Percentiles rank a stretch among this genome's conserved stretches.
Conservation (phyloP, 345 rosid genomes). For the Garcia nutans region DNA sequence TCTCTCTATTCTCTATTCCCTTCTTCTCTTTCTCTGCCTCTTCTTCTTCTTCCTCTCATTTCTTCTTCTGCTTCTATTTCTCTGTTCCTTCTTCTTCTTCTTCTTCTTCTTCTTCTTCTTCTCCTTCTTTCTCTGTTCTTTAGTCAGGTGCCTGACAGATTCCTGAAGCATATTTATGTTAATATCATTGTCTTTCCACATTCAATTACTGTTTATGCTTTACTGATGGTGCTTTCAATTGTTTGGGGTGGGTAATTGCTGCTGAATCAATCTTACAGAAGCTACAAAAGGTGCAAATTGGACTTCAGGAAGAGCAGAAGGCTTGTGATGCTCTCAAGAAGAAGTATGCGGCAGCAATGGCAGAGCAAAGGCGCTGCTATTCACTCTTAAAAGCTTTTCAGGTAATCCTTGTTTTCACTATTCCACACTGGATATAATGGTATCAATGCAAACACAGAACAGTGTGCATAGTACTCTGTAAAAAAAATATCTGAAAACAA, state of each 20-base stretch:
- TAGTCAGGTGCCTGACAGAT: no score
- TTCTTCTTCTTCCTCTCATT: no score
- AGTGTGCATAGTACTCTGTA: not conserved
- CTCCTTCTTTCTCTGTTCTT: no score
- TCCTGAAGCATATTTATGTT: not conserved
- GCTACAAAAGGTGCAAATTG: constrained; percentile 59
- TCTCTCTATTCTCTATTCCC: no score
- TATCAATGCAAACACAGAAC: not conserved
- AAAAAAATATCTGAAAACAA: not conserved
- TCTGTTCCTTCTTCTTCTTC: no score
- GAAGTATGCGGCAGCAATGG: constrained; percentile 55
- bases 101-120: no score
- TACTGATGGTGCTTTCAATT: constrained; percentile 7
- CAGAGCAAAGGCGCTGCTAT: constrained; percentile 57
- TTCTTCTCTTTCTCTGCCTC: no score
- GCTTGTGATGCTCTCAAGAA: constrained; percentile 53
- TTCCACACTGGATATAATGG: not conserved
- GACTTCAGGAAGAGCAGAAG: constrained; percentile 63
- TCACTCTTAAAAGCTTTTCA: constrained; percentile 58
- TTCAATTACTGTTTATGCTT: not conserved
- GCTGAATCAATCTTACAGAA: constrained; percentile 47
- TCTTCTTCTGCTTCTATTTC: no score
- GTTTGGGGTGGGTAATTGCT: constrained; percentile 1
- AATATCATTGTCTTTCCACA: not conserved
- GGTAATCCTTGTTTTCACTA: constrained; percentile 40